Evolutionary conservation across 2,329 filamentous ascomycete species (phyloP).

Genomic region (Microcyclospora tardicrescens): DNA sequence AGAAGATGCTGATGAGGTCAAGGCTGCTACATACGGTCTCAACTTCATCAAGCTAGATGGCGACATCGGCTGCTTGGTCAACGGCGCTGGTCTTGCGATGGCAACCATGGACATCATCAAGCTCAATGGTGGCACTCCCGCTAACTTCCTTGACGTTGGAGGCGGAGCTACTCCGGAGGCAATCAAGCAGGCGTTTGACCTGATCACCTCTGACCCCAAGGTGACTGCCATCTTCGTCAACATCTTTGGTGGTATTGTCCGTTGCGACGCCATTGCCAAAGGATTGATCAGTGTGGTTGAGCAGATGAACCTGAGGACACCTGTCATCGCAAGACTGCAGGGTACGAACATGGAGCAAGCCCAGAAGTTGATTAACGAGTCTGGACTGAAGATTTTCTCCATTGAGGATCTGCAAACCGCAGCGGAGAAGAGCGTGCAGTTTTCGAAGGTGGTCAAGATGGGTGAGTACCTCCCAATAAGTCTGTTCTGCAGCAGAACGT

Average conservation of each 20-base stretch:
- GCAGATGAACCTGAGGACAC: slow-evolving; percentile 88
- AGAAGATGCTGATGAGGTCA: slow-evolving; percentile 95
- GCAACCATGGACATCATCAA: slow-evolving; percentile 99
- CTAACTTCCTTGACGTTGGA: slow-evolving; percentile 98
- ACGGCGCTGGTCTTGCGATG: slow-evolving; percentile 98
- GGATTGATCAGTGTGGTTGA: slow-evolving; percentile 91
- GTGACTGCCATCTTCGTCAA: slow-evolving; percentile 99
- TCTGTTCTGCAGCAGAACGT: no score
- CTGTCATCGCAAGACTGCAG: slow-evolving; percentile 93
- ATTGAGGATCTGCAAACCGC: slow-evolving; percentile 96
- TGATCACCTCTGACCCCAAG: slow-evolving; percentile 97
- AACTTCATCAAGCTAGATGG: slow-evolving; percentile 99
- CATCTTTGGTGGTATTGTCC: slow-evolving; percentile 97
- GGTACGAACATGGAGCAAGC: slow-evolving; percentile 97
- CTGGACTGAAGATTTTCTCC: slow-evolving; percentile 98
- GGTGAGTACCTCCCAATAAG: slow-evolving; percentile 41
- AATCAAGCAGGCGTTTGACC: slow-evolving; percentile 94
- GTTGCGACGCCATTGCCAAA: slow-evolving; percentile 93
- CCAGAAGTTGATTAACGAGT: slow-evolving; percentile 86
- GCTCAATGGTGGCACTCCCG: slow-evolving; percentile 88
- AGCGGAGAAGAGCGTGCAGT: slow-evolving; percentile 95
- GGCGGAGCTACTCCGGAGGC: slow-evolving; percentile 93
- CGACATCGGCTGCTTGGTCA: slow-evolving; percentile 97
- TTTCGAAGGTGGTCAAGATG: slow-evolving; percentile 99
- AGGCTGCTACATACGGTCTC: slow-evolving; percentile 80